A percentile compares a stretch with the other conserved stretches of the same genome.
Conservation (phyloP, 805 yeast species). For the Saccharomycopsis fodiens region DNA sequence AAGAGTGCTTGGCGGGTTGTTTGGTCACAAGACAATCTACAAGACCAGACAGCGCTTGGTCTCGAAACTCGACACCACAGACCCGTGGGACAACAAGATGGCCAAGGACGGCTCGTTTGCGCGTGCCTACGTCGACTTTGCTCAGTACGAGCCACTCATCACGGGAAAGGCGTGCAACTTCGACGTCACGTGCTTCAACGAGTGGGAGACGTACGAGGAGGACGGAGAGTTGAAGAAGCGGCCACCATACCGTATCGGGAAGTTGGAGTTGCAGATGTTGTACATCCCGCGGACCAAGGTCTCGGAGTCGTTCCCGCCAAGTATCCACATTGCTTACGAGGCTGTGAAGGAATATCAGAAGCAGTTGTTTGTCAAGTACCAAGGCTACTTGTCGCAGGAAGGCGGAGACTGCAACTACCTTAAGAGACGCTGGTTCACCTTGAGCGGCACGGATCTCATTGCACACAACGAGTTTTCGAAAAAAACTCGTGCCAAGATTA, state of each 20-base stretch:
- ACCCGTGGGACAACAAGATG: slow-evolving; percentile 53
- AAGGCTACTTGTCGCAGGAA: slow-evolving; percentile 77
- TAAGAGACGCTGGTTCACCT: slow-evolving; percentile 66
- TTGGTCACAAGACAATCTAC: slow-evolving; percentile 34
- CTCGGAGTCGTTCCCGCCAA: slow-evolving; percentile 60
- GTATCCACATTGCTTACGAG: slow-evolving; percentile 47
- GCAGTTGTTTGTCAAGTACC: slow-evolving; percentile 32
- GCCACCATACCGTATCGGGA: slow-evolving; percentile 57
- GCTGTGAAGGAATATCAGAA: slow-evolving; percentile 33
- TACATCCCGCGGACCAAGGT: slow-evolving; percentile 57
- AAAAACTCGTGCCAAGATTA: slow-evolving; percentile 69
- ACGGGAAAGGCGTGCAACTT: slow-evolving; percentile 46
- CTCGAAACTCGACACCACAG: slow-evolving; percentile 40
- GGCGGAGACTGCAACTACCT: slow-evolving; percentile 83
- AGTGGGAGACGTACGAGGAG: slow-evolving; percentile 56
- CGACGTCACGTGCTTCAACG: slow-evolving; percentile 62
- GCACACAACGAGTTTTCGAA: slow-evolving; percentile 69
- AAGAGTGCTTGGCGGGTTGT: slow-evolving; percentile 37
- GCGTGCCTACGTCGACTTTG: slow-evolving; percentile 59
- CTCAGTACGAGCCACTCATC: slow-evolving; percentile 47
- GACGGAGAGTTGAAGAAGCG: slow-evolving; percentile 27
- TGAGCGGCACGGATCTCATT: slow-evolving; percentile 62
- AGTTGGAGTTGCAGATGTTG: slow-evolving; percentile 58
- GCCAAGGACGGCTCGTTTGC: slow-evolving; percentile 91
- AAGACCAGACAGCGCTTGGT: slow-evolving; percentile 38